Evolutionary conservation across 1,284 basidiomycete species (phyloP).

Genomic region (Takashimella tepidaria): DNA sequence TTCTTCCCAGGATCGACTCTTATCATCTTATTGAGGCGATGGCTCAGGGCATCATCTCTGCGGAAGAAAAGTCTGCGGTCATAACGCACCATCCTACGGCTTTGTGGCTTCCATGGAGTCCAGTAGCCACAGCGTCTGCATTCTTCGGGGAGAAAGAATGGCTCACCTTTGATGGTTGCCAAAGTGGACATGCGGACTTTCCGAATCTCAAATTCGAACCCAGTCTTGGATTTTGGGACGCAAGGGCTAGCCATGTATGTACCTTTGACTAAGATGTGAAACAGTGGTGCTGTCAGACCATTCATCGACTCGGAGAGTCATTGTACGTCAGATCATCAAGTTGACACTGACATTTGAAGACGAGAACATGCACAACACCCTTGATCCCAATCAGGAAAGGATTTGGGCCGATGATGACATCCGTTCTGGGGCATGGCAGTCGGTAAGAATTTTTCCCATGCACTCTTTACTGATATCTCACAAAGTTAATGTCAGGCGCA

Average conservation of each 20-base stretch:
- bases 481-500: slow-evolving; percentile 2
- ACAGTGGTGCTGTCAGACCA: background rate
- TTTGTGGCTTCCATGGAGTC: background rate
- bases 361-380: slow-evolving; percentile 4
- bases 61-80: background rate
- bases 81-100: background rate
- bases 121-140: background rate
- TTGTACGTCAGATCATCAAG: background rate
- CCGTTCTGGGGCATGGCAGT: slow-evolving; percentile 6
- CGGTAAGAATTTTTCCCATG: background rate
- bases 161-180: background rate
- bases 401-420: slow-evolving; percentile 7
- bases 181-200: background rate
- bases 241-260: background rate
- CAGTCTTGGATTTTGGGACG: slow-evolving; percentile 3
- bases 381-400: background rate
- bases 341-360: background rate
- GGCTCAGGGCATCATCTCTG: background rate
- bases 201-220: background rate
- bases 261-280: slow-evolving; percentile 6
- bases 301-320: slow-evolving; percentile 9
- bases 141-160: background rate
- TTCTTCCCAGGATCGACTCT: background rate
- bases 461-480: background rate
- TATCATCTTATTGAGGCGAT: slow-evolving; percentile 1